phyloP scores from a whole-genome alignment of 495 filamentous ascomycete genomes.

The Monascus purpureus region DNA sequence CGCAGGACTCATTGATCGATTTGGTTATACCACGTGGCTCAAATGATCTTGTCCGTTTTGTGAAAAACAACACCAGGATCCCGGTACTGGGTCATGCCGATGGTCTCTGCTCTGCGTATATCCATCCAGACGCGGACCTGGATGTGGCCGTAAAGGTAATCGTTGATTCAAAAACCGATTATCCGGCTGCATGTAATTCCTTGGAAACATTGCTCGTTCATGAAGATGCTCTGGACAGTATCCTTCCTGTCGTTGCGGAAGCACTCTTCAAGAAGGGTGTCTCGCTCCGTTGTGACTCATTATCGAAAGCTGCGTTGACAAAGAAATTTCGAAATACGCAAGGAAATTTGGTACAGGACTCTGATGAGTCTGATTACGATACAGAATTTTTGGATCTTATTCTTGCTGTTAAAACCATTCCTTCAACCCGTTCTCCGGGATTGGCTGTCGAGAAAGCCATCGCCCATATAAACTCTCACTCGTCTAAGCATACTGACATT shows the following conservation, averaged over 20 bases:
- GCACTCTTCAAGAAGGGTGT: slow-evolving; percentile 66
- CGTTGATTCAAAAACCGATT: slow-evolving; percentile 83
- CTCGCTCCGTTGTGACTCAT: slow-evolving; percentile 65
- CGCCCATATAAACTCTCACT: slow-evolving; percentile 78
- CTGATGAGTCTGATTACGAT: slow-evolving; percentile 55
- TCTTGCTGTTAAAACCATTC: slow-evolving; percentile 72
- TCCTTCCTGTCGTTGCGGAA: slow-evolving; percentile 57
- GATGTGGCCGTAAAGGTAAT: slow-evolving; percentile 63
- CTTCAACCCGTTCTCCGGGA: slow-evolving; percentile 14
- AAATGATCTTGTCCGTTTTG: slow-evolving; percentile 82
- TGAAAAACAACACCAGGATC: slow-evolving; percentile 83
- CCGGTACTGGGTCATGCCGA: slow-evolving; percentile 96
- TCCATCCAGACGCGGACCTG: slow-evolving; percentile 64
- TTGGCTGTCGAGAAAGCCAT: slow-evolving; percentile 53
- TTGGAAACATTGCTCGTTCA: slow-evolving; percentile 84
- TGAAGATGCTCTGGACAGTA: slow-evolving; percentile 45
- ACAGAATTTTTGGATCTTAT: slow-evolving; percentile 84
- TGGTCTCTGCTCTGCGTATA: slow-evolving; percentile 81
- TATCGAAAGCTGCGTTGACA: slow-evolving; percentile 46
- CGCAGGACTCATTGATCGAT: slow-evolving; percentile 75
- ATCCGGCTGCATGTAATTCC: slow-evolving; percentile 93
- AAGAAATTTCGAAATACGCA: slow-evolving; percentile 18
- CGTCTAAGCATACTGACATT: slow-evolving; percentile 88
- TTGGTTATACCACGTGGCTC: slow-evolving; percentile 89
- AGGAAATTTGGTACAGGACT: slow-evolving; percentile 41